phyloP scores from a whole-genome alignment of 495 filamentous ascomycete species.

The Stereocaulon alpinum region DNA sequence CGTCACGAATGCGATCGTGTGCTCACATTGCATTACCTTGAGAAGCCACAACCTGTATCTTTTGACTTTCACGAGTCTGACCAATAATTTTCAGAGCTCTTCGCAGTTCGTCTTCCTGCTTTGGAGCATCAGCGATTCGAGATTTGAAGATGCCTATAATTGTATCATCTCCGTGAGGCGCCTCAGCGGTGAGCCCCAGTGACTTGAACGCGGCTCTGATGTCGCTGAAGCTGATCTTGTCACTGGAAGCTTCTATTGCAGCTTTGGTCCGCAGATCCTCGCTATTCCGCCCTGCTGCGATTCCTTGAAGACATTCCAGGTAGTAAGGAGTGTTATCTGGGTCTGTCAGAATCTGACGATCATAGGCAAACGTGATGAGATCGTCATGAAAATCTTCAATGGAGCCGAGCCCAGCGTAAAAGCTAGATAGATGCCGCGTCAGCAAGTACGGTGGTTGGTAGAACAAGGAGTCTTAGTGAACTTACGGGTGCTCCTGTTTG shows the following conservation, averaged over 20 bases:
- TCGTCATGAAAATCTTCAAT: conserved; percentile 39
- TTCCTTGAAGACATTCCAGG: conserved; percentile 37
- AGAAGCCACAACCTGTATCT: conserved; percentile 44
- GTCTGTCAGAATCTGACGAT: conserved; percentile 32
- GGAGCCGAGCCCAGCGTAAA: conserved; percentile 37
- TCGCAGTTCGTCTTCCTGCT: conserved; percentile 41
- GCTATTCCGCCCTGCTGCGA: conserved; percentile 33
- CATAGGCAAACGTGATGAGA: conserved; percentile 40
- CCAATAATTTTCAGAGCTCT: conserved; percentile 48
- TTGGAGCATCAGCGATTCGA: conserved; percentile 35
- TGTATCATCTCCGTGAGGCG: conserved; percentile 39
- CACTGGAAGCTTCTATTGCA: conserved; percentile 32
- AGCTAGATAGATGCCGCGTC: conserved; percentile 26
- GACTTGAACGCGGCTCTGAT: conserved; percentile 40
- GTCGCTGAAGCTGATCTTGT: conserved; percentile 31
- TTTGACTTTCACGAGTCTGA: conserved; percentile 38
- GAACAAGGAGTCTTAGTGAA: not conserved
- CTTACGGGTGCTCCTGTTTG: conserved; percentile 28
- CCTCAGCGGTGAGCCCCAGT: conserved; percentile 36
- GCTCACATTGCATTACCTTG: conserved; percentile 32
- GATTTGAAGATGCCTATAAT: conserved; percentile 50
- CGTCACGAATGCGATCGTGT: not conserved
- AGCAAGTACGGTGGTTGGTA: not conserved
- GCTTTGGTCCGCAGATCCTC: conserved; percentile 31
- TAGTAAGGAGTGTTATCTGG: conserved; percentile 33